Evolutionary conservation across 164 flowering plant species (phyloP).

Genomic region (Taxillus chinensis): DNA sequence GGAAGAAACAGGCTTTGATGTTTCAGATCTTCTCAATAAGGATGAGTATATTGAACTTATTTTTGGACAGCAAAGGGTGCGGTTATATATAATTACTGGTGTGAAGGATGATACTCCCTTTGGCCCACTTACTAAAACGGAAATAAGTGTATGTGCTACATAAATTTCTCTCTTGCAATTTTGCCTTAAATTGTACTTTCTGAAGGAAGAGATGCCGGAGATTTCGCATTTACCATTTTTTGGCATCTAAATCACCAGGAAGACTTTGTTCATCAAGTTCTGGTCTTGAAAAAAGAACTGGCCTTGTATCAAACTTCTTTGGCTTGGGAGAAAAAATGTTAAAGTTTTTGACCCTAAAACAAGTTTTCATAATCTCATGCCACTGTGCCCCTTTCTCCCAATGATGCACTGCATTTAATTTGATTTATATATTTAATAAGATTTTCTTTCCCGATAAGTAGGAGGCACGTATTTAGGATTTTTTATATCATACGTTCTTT

Average conservation of each 20-base stretch:
- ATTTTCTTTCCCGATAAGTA: too few relatives aligned
- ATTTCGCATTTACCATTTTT: too few relatives aligned
- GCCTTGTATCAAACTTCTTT: background rate
- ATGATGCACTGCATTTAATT: too few relatives aligned
- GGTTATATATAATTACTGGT: constrained; percentile 76
- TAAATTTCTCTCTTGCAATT: background rate
- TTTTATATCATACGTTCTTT: too few relatives aligned
- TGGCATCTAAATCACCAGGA: too few relatives aligned
- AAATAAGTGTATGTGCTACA: constrained; percentile 72
- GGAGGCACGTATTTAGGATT: too few relatives aligned
- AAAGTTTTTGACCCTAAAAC: too few relatives aligned
- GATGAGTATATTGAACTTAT: constrained; percentile 68
- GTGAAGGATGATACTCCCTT: constrained; percentile 81
- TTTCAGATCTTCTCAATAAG: constrained; percentile 55
- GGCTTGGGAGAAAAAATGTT: background rate
- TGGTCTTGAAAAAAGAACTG: background rate
- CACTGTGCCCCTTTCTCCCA: too few relatives aligned
- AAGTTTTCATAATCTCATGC: too few relatives aligned
- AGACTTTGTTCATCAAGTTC: background rate
- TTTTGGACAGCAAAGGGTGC: constrained; percentile 87
- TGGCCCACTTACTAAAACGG: constrained; percentile 95
- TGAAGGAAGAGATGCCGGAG: too few relatives aligned
- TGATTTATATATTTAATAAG: too few relatives aligned
- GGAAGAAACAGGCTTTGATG: constrained; percentile 94
- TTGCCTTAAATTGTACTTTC: background rate